These are phyloP conservation scores for Candida ortonii DNA, from an alignment of 805 yeast species.

Conservation along the genomic window DNA sequence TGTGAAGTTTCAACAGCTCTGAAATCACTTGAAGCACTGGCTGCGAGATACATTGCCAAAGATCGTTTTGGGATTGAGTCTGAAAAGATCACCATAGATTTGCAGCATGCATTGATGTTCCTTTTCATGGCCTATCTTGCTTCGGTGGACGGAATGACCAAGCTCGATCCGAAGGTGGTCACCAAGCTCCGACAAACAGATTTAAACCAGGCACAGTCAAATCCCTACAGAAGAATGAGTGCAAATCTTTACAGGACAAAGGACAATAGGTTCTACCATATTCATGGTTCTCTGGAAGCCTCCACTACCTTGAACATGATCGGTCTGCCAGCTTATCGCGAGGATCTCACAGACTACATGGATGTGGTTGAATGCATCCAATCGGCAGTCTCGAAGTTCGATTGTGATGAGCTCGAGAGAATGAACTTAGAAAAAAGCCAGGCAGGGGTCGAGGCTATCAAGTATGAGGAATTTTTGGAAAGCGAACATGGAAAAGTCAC, in stretches of 20 bases:
- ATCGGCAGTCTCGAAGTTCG: slow-evolving; percentile 25
- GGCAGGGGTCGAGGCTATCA: slow-evolving; percentile 34
- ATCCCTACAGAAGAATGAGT: slow-evolving; percentile 31
- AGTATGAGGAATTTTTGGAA: slow-evolving; percentile 28
- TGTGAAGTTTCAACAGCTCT: slow-evolving; percentile 26
- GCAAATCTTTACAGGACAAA: slow-evolving; percentile 36
- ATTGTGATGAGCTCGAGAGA: slow-evolving; percentile 30
- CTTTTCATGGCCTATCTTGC: slow-evolving; percentile 34
- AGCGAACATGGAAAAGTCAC: slow-evolving; percentile 32
- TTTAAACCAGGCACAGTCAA: slow-evolving; percentile 26
- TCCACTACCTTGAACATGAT: slow-evolving; percentile 33
- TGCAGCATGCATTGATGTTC: slow-evolving; percentile 31
- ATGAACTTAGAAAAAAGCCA: slow-evolving; percentile 30
- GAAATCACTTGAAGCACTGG: slow-evolving; percentile 21
- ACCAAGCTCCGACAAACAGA: slow-evolving; percentile 25
- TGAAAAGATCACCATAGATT: slow-evolving; percentile 17
- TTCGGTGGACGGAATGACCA: slow-evolving; percentile 31
- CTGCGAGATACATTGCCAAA: slow-evolving; percentile 17
- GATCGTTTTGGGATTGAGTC: slow-evolving; percentile 12
- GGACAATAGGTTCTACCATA: slow-evolving; percentile 30
- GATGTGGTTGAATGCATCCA: slow-evolving; percentile 25
- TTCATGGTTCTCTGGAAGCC: slow-evolving; percentile 36
- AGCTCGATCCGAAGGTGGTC: slow-evolving; percentile 23
- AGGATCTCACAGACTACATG: slow-evolving; percentile 26
- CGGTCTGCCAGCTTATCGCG: slow-evolving; percentile 30